phyloP scores from a whole-genome alignment of 257 asterid genomes.

The Solanum acaule region DNA sequence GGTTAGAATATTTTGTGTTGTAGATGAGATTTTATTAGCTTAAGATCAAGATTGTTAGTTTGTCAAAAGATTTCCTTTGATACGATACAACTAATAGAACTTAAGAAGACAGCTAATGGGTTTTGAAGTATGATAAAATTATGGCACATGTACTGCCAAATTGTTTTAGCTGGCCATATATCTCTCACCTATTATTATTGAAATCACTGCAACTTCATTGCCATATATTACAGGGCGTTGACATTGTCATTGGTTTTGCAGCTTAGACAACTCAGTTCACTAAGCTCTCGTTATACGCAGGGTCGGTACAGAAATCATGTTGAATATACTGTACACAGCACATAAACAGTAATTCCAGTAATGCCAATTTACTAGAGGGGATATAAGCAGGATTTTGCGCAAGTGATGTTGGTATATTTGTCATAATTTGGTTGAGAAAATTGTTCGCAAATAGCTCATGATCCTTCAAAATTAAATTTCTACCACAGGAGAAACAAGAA shows the following conservation, averaged over 20 bases:
- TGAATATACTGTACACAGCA: neutral
- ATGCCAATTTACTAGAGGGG: neutral
- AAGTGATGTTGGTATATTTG: neutral
- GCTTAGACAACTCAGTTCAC: neutral
- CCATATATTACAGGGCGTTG: neutral
- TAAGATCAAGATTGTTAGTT: neutral
- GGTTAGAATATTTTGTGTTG: neutral
- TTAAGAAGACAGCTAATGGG: neutral
- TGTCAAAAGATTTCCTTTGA: neutral
- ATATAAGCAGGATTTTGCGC: neutral
- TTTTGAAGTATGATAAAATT: neutral
- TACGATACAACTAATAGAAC: neutral
- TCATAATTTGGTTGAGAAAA: neutral
- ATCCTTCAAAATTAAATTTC: neutral
- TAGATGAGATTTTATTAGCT: neutral
- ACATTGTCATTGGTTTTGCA: neutral
- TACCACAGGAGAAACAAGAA: neutral
- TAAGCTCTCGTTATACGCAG: neutral
- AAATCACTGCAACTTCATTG: neutral
- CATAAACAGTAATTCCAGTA: neutral
- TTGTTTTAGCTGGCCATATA: neutral
- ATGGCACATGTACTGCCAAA: neutral
- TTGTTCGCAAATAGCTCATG: neutral
- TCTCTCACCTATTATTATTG: neutral
- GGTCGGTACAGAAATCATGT: neutral